phyloP scores from a whole-genome alignment of 2,329 filamentous ascomycete genomes.

The Diaporthe nobilis region DNA sequence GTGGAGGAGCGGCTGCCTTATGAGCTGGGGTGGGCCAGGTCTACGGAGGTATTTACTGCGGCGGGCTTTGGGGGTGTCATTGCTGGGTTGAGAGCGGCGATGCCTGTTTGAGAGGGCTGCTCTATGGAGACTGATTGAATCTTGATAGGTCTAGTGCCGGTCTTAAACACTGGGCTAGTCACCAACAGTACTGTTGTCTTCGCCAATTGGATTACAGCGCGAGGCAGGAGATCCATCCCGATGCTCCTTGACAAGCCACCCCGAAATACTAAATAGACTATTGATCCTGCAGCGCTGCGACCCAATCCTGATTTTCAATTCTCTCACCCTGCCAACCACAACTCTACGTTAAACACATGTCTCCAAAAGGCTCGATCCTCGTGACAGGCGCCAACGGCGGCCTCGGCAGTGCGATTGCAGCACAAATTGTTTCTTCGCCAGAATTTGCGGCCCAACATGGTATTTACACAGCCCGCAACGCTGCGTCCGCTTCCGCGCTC shows the following conservation, averaged over 20 bases:
- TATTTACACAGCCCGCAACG: constrained; percentile 52
- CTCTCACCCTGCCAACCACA: neutral
- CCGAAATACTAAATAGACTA: neutral
- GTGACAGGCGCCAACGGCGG: constrained; percentile 56
- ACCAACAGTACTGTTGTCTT: neutral
- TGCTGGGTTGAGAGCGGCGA: constrained; percentile 8
- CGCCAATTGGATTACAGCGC: neutral
- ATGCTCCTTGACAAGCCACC: neutral
- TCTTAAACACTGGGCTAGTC: neutral
- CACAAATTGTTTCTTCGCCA: constrained; percentile 48
- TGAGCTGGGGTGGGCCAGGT: constrained; percentile 2
- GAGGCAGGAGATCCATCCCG: neutral
- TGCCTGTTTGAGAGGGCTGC: neutral
- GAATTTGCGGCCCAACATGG: constrained; percentile 49
- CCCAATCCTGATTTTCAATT: neutral
- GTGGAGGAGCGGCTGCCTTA: constrained; percentile 16
- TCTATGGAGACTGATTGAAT: neutral
- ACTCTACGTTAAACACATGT: neutral
- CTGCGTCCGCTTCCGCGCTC: constrained; percentile 37
- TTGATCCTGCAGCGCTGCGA: neutral
- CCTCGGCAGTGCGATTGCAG: constrained; percentile 53
- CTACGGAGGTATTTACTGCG: neutral
- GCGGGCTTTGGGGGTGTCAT: constrained; percentile 13
- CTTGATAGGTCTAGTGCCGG: neutral
- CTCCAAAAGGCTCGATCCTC: neutral